Evolutionary conservation across 805 yeast genomes (phyloP).

Genomic region (Suhomyces kilbournensis): DNA sequence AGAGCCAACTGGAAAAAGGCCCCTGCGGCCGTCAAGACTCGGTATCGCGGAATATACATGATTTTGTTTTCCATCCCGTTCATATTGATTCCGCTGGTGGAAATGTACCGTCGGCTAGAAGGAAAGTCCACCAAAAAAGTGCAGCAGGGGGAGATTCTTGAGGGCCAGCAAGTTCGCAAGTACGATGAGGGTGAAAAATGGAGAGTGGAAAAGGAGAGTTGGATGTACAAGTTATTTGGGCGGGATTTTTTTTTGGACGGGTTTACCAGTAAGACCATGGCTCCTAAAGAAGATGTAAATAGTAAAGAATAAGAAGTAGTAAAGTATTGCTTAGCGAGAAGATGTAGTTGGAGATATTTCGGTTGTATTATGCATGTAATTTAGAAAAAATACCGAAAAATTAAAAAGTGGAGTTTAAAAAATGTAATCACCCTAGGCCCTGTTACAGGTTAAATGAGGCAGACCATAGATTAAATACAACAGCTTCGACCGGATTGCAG

Average conservation of each 20-base stretch:
- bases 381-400: too few species aligned
- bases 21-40: constrained; percentile 32
- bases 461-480: too few species aligned
- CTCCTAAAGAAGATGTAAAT: neutral
- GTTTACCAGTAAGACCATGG: constrained; percentile 41
- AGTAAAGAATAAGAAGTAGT: neutral
- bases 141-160: constrained; percentile 38
- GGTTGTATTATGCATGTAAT: too few species aligned
- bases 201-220: constrained; percentile 34
- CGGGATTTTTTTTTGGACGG: constrained; percentile 43
- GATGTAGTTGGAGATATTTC: too few species aligned
- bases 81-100: constrained; percentile 30
- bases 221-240: constrained; percentile 39
- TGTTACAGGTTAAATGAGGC: too few species aligned
- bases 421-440: too few species aligned
- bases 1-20: constrained; percentile 44
- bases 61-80: constrained; percentile 39
- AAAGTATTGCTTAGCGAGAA: too few species aligned
- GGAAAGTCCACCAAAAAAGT: constrained; percentile 41
- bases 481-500: too few species aligned
- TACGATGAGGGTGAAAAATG: constrained; percentile 41
- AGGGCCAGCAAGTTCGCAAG: constrained; percentile 30
- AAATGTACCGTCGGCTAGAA: constrained; percentile 34
- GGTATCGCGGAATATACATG: constrained; percentile 38
- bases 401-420: too few species aligned